phyloP scores from a whole-genome alignment of 2,329 filamentous ascomycete genomes.

The Elsinoe batatas region DNA sequence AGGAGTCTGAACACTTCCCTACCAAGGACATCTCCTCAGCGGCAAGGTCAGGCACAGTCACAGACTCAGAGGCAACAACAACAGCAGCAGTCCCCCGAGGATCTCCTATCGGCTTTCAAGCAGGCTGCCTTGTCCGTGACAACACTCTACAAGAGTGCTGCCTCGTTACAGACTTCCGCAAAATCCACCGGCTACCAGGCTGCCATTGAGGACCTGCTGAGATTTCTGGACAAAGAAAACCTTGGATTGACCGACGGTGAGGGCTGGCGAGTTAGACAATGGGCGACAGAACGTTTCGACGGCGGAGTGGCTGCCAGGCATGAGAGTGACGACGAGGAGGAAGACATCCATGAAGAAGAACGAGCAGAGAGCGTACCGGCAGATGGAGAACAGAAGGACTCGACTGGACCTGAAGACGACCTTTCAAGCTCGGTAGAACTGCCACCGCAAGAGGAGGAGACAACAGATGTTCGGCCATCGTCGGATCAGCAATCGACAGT shows the following conservation, averaged over 20 bases:
- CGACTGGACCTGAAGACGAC: constrained; percentile 19
- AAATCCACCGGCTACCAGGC: constrained; percentile 83
- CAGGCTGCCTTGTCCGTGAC: constrained; percentile 87
- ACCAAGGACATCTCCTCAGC: constrained; percentile 39
- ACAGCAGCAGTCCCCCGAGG: constrained; percentile 26
- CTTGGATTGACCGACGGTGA: constrained; percentile 72
- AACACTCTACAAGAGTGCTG: constrained; percentile 89
- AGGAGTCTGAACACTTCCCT: constrained; percentile 52
- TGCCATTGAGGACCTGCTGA: constrained; percentile 79
- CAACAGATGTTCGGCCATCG: constrained; percentile 11
- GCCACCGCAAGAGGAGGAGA: neutral
- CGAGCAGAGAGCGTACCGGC: constrained; percentile 20
- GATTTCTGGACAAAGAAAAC: constrained; percentile 72
- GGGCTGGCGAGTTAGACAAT: constrained; percentile 55
- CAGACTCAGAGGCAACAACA: constrained; percentile 18
- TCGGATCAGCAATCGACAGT: constrained; percentile 33
- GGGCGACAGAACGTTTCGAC: constrained; percentile 60
- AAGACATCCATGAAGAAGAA: constrained; percentile 47
- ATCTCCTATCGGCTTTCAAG: constrained; percentile 80
- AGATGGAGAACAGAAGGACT: constrained; percentile 25
- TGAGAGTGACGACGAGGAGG: constrained; percentile 59
- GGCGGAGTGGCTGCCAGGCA: constrained; percentile 45
- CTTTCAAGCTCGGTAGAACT: constrained; percentile 12
- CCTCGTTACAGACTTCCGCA: constrained; percentile 63
- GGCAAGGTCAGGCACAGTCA: constrained; percentile 24